Conservation (phyloP, 1,284 basidiomycete species). For the Cutaneotrichosporon dermatis region DNA sequence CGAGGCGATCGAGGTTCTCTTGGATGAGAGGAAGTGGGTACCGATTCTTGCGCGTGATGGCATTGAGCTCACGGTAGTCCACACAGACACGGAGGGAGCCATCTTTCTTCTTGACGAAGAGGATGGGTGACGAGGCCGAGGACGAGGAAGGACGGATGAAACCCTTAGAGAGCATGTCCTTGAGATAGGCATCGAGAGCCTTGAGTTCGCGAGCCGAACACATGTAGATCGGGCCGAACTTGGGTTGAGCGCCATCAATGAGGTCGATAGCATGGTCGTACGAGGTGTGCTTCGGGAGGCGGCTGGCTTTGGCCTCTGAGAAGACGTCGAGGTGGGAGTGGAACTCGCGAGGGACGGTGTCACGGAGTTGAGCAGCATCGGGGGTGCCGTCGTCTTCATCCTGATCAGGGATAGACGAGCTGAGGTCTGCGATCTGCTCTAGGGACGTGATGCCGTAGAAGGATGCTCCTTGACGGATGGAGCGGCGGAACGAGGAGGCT, state of each 20-base stretch:
- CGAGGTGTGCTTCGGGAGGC: constrained; percentile 31
- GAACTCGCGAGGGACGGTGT: constrained; percentile 15
- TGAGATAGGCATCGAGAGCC: constrained; percentile 46
- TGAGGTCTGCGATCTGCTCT: not conserved
- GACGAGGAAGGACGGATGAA: constrained; percentile 39
- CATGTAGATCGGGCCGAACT: constrained; percentile 26
- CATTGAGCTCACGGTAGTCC: constrained; percentile 53
- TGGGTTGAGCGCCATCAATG: constrained; percentile 1
- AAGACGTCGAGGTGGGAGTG: constrained; percentile 34
- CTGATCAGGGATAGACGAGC: not conserved
- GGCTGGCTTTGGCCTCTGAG: constrained; percentile 25
- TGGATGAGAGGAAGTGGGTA: constrained; percentile 29
- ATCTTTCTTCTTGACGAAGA: constrained; percentile 55
- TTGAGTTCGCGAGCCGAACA: constrained; percentile 46
- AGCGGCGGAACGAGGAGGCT: not conserved
- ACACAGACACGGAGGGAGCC: constrained; percentile 49
- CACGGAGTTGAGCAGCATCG: not conserved
- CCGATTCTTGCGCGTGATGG: constrained; percentile 47
- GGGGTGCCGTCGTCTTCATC: too few relatives aligned
- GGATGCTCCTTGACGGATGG: not conserved
- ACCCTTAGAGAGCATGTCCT: constrained; percentile 46
- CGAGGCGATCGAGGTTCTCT: constrained; percentile 39
- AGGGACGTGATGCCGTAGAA: not conserved
- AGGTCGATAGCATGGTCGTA: constrained; percentile 27
- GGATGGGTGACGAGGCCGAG: constrained; percentile 44